Base-by-base conservation (phyloP, 306 rosid species). In the Cicer chorassanicum region DNA sequence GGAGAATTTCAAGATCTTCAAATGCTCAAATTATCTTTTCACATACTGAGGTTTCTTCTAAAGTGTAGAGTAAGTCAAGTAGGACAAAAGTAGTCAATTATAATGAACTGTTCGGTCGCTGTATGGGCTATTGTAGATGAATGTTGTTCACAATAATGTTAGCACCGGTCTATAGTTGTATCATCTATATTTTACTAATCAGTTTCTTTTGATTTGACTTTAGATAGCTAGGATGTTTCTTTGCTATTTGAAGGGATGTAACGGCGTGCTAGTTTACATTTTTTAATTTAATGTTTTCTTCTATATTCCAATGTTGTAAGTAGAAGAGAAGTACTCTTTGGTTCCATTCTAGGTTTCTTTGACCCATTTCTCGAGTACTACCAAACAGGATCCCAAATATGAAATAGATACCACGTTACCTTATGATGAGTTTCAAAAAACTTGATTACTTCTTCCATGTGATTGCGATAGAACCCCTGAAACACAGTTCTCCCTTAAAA, bases 381-480 rank as follows among this genome's bases (percentile, higher is more conserved):
- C 12, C 9, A 14, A 43, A 78, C 34, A 67, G 43, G 80, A 72
- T 48, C 57, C 73, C 19, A n/a, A 59, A 44, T 46, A 34, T 68
- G 36, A 76, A 51, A 63, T 54, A 77, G 21, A 72, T 16, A 68
- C 15, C 65, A 72, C 55, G 63, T 34, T 84, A 93, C 97, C 98
- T 93, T 83, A 80, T 93, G 98, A 80, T 84, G 92, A 53, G 91
- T 87, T 74, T 93, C 97, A 57, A 93, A 87, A 81, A 91, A 93
- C 54, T 78, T 89, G 73, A 91, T 87, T 70, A 93, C 97, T 84
- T 93, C 98, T 77, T 91, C 97, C 97, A 93, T 93, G 86, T 93
- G 98, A 86, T 93, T 93, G 70, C 97, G 86, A 78, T 93, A 93
- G 79, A 93, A 88, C 15, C 98, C 98, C 98, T 91, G 91, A 82